phyloP scores from a whole-genome alignment of 169 alveolate genomes.

The Amoebophrya sp. region DNA sequence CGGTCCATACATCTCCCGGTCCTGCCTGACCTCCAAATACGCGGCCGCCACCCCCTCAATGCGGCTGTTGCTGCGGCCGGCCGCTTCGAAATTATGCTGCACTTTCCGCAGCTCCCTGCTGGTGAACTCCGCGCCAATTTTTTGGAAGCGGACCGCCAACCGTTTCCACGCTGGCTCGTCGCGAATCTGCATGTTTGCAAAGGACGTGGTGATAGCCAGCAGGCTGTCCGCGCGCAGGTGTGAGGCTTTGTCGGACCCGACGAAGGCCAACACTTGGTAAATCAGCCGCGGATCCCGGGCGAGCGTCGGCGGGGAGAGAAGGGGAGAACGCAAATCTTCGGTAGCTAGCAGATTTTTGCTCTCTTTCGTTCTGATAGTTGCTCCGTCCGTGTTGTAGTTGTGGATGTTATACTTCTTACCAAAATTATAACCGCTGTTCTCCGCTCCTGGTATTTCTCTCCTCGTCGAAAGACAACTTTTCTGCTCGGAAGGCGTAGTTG shows the following conservation, averaged over 20 bases:
- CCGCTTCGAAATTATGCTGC: not conserved
- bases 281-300: not conserved
- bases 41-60: not conserved
- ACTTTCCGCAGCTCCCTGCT: not conserved
- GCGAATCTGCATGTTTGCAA: not conserved
- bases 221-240: no score
- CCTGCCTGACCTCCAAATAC: not conserved
- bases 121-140: not conserved
- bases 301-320: not conserved
- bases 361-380: not conserved
- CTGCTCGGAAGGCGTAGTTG: no score
- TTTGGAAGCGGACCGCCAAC: not conserved
- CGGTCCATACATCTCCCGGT: not conserved
- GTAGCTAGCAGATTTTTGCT: no score
- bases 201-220: no score
- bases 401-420: not conserved
- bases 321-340: no score
- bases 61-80: not conserved
- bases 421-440: no score
- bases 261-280: not conserved
- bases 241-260: not conserved
- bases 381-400: not conserved
- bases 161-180: not conserved
- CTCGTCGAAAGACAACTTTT: no score
- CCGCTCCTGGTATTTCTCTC: no score